Percentiles rank a stretch among this genome's conserved stretches.
phyloP scores from a whole-genome alignment of 345 rosid genomes.

The Euphorbia pulcherrima region DNA sequence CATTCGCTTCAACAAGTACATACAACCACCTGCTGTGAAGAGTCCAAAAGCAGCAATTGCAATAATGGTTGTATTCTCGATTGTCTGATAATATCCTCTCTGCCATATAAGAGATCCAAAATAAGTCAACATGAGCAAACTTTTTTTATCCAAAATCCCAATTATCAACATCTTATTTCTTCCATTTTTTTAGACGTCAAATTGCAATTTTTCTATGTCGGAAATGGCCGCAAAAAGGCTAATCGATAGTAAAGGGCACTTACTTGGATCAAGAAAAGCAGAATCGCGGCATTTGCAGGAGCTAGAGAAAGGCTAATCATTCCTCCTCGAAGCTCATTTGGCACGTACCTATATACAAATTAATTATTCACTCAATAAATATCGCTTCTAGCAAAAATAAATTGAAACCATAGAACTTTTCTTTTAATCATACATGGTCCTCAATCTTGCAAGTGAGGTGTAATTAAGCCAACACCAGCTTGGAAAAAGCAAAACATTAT shows the following conservation, averaged over 20 bases:
- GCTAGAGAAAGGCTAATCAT: conserved; percentile 84
- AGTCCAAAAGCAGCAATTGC: conserved; percentile 61
- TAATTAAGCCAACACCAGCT: conserved; percentile 58
- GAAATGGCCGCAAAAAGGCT: neutral
- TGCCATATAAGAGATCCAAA: conserved; percentile 32
- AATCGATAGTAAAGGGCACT: conserved; percentile 14
- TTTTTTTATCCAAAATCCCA: neutral
- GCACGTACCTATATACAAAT: conserved; percentile 62
- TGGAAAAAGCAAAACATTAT: conserved; percentile 70
- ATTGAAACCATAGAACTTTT: neutral
- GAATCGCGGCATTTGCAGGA: conserved; percentile 69
- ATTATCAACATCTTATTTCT: neutral
- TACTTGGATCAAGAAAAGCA: conserved; percentile 62
- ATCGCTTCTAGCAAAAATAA: neutral
- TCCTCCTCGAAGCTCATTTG: conserved; percentile 90
- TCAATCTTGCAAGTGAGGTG: conserved; percentile 89
- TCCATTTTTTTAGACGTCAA: neutral
- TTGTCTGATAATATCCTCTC: conserved; percentile 62
- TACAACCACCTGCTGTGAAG: conserved; percentile 67
- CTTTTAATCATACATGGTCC: conserved; percentile 59
- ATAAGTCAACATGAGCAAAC: conserved; percentile 8
- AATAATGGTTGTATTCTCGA: conserved; percentile 69
- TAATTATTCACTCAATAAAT: conserved; percentile 12
- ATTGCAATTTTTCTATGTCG: neutral
- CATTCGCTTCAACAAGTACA: conserved; percentile 69